phyloP scores from a whole-genome alignment of 164 flowering plant species.

The Paratinospora sagittata region DNA sequence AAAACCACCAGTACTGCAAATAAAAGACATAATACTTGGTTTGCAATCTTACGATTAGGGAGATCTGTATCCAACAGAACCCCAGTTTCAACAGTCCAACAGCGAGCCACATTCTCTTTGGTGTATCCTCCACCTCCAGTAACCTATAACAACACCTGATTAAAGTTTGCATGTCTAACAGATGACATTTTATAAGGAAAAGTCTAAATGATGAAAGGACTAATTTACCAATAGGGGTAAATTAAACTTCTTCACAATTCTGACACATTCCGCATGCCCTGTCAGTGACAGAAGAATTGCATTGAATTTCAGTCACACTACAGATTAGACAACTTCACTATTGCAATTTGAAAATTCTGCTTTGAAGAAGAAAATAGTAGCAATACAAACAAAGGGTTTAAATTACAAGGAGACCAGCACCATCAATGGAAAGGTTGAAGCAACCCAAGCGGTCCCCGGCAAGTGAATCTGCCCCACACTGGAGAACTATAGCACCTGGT shows the following conservation, averaged over 20 bases:
- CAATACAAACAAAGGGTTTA: constrained; percentile 8
- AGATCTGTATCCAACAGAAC: constrained; percentile 85
- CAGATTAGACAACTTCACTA: background rate
- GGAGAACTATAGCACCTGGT: constrained; percentile 93
- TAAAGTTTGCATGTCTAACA: background rate
- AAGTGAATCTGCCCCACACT: constrained; percentile 99
- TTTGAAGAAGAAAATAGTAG: background rate
- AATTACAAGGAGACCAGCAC: constrained; percentile 57
- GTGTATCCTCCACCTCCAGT: constrained; percentile 99
- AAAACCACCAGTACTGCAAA: background rate
- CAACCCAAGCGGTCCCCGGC: constrained; percentile 98
- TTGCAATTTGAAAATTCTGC: too few relatives aligned
- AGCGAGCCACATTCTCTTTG: constrained; percentile 95
- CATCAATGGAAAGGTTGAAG: constrained; percentile 98
- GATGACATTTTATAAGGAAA: background rate
- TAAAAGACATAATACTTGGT: constrained; percentile 1
- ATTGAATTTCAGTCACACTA: background rate
- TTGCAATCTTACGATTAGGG: constrained; percentile 60
- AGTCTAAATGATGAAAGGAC: constrained; percentile 1
- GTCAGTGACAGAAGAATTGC: constrained; percentile 14
- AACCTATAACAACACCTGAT: constrained; percentile 43
- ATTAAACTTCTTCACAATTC: constrained; percentile 87
- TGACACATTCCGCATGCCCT: constrained; percentile 98
- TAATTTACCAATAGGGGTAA: constrained; percentile 79
- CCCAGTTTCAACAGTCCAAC: constrained; percentile 98